Percentiles rank a stretch among this genome's conserved stretches.
Conservation (phyloP, 495 filamentous ascomycete genomes). For the Neurospora tetraspora region DNA sequence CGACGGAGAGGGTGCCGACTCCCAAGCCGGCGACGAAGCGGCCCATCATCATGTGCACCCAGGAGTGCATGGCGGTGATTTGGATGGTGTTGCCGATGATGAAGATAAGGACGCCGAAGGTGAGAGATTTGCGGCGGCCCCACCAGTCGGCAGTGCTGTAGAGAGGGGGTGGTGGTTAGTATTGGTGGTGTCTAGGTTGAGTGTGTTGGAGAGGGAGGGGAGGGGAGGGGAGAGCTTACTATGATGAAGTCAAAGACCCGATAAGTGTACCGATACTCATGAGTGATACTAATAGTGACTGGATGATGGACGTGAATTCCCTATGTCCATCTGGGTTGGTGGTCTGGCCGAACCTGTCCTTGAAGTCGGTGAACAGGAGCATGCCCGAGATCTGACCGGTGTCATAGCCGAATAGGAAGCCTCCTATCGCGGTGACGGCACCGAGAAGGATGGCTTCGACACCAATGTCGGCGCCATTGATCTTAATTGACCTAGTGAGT, state of each 20-base stretch:
- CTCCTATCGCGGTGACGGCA: slow-evolving; percentile 49
- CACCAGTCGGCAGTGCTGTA: slow-evolving; percentile 24
- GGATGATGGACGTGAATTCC: slow-evolving; percentile 23
- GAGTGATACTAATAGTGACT: slow-evolving; percentile 34
- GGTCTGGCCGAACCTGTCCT: slow-evolving; percentile 33
- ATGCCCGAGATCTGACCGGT: slow-evolving; percentile 54
- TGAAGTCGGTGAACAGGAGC: slow-evolving; percentile 48
- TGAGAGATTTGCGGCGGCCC: slow-evolving; percentile 29
- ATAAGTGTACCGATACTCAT: slow-evolving; percentile 36
- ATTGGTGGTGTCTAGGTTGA: background rate
- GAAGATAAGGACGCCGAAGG: slow-evolving; percentile 27
- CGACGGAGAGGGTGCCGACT: slow-evolving; percentile 53
- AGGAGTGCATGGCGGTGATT: slow-evolving; percentile 35
- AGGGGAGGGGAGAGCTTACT: slow-evolving; percentile 4
- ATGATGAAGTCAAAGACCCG: slow-evolving; percentile 27
- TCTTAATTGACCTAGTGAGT: slow-evolving; percentile 17
- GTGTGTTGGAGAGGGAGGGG: background rate
- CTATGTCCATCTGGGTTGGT: slow-evolving; percentile 11
- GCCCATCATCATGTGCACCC: slow-evolving; percentile 41
- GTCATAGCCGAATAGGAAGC: slow-evolving; percentile 67
- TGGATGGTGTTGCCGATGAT: slow-evolving; percentile 46
- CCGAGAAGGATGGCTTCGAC: slow-evolving; percentile 26
- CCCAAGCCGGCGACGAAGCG: slow-evolving; percentile 52
- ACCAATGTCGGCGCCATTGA: slow-evolving; percentile 28
- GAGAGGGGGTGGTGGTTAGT: background rate